phyloP scores from a whole-genome alignment of 83 land plant species.

The Diphasiastrum complanatum region DNA sequence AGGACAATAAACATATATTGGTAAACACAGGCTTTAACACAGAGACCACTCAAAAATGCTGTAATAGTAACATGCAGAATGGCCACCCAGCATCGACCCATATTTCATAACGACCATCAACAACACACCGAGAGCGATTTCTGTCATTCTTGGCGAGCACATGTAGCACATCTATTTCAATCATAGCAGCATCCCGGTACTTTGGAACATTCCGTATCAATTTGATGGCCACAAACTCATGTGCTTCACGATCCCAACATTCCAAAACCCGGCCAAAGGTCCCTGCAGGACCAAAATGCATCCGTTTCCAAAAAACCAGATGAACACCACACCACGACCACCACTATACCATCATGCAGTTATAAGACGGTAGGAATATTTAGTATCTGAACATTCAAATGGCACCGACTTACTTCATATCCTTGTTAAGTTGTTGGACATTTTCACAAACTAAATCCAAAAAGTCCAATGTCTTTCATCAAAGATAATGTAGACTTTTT shows the following conservation, averaged over 20 bases:
- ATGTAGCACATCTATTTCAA: conserved; percentile 74
- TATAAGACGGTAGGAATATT: not conserved
- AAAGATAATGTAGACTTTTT: too few relatives aligned
- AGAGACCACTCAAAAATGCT: not conserved
- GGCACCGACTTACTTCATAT: too few relatives aligned
- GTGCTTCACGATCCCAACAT: conserved; percentile 79
- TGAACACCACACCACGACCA: too few relatives aligned
- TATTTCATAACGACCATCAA: not conserved
- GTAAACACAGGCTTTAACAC: not conserved
- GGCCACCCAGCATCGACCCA: not conserved
- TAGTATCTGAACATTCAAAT: too few relatives aligned
- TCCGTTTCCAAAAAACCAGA: too few relatives aligned
- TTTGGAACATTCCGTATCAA: conserved; percentile 65
- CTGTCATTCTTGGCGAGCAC: conserved; percentile 56
- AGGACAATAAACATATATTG: not conserved
- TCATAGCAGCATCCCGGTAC: conserved; percentile 88
- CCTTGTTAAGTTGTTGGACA: too few relatives aligned
- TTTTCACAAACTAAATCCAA: too few relatives aligned
- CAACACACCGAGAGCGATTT: conserved; percentile 52
- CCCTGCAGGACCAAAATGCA: too few relatives aligned
- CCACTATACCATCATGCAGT: too few relatives aligned
- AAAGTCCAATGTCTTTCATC: too few relatives aligned
- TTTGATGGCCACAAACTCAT: conserved; percentile 81
- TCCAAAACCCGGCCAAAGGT: conserved; percentile 95
- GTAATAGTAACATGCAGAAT: not conserved